Conservation (phyloP, 805 yeast species). For the Metschnikowia colocasiae region DNA sequence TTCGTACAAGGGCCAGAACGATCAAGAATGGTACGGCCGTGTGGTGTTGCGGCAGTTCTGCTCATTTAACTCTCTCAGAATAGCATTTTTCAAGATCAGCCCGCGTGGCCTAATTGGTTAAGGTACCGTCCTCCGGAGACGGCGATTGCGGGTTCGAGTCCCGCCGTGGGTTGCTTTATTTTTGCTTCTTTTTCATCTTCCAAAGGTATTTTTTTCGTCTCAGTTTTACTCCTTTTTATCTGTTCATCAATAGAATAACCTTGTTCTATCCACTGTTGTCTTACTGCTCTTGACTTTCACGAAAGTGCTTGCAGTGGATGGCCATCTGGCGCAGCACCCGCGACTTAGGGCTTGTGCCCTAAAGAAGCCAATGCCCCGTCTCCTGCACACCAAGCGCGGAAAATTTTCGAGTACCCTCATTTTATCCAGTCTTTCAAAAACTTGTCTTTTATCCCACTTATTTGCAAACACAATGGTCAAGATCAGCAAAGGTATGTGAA, state of each 20-base stretch:
- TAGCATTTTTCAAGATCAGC: slow-evolving; percentile 25
- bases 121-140: slow-evolving; percentile 71
- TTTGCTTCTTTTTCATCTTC: slow-evolving; percentile 4
- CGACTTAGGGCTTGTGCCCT: slow-evolving; percentile 21
- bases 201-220: neutral
- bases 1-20: no score
- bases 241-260: no score
- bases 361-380: neutral
- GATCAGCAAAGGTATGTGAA: slow-evolving; percentile 55
- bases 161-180: slow-evolving; percentile 56
- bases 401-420: slow-evolving; percentile 18
- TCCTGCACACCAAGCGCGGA: slow-evolving; percentile 17
- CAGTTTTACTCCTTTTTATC: neutral
- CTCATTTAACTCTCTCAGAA: no score
- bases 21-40: no score
- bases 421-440: slow-evolving; percentile 11
- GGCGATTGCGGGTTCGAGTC: slow-evolving; percentile 77
- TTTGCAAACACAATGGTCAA: slow-evolving; percentile 49
- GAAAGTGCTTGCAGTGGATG: no score
- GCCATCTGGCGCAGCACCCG: neutral
- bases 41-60: no score
- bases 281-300: no score
- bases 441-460: slow-evolving; percentile 12
- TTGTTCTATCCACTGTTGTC: neutral
- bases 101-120: slow-evolving; percentile 75